A percentile compares a stretch with the other conserved stretches of the same genome.
Evolutionary conservation across 768 basidiomycete species (phyloP).

Genomic region (Leccinum rimulosum): DNA sequence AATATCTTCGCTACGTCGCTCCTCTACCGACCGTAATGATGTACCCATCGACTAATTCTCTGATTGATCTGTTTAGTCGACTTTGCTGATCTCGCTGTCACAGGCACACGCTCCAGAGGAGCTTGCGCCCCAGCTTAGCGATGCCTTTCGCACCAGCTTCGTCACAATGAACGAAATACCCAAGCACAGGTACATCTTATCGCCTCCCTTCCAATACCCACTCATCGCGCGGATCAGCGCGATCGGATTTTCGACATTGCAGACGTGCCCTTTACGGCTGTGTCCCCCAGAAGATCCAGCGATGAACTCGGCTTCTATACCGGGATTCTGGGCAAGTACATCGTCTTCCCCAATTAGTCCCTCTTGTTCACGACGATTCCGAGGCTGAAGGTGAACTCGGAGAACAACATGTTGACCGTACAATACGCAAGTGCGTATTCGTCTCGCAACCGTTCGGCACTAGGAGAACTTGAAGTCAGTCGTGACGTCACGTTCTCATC

Average conservation of each 20-base stretch:
- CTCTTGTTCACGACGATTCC: not conserved
- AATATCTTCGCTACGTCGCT: constrained; percentile 24
- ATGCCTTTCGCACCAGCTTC: constrained; percentile 40
- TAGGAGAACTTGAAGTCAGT: constrained; percentile 17
- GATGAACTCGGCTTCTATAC: constrained; percentile 44
- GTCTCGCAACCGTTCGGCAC: not conserved
- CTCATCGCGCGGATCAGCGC: constrained; percentile 31
- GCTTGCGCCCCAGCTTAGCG: constrained; percentile 41
- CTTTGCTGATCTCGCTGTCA: constrained; percentile 50
- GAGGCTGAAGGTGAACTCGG: constrained; percentile 50
- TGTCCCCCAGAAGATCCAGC: constrained; percentile 35
- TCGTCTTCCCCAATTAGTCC: not conserved
- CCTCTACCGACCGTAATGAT: constrained; percentile 26
- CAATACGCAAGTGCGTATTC: constrained; percentile 50
- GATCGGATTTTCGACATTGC: constrained; percentile 48
- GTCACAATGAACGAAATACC: constrained; percentile 23
- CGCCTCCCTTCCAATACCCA: constrained; percentile 9
- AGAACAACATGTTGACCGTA: constrained; percentile 55
- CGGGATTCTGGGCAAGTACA: constrained; percentile 47
- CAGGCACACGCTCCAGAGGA: constrained; percentile 37
- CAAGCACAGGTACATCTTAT: constrained; percentile 32
- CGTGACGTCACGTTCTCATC: constrained; percentile 47
- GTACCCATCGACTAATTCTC: not conserved
- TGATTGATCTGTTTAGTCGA: constrained; percentile 38
- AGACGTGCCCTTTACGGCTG: constrained; percentile 42